Conservation (phyloP, 108 stramenopile genomes). For the Nitzschia sp. region DNA sequence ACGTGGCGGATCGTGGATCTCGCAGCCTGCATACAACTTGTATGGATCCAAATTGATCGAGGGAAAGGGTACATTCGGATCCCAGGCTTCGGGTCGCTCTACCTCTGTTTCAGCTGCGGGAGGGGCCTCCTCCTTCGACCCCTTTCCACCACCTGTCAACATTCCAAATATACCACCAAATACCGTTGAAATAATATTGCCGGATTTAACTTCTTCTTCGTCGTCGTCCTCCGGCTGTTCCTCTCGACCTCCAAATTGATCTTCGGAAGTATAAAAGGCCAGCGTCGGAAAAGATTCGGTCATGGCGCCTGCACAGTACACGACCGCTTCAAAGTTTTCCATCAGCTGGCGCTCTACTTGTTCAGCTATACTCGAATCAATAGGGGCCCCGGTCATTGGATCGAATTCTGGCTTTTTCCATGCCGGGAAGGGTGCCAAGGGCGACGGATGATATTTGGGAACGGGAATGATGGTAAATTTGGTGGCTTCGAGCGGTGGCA, state of each 20-base stretch:
- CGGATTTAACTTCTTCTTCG: background rate
- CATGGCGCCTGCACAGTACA: slow-evolving; percentile 29
- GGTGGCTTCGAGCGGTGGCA: slow-evolving; percentile 22
- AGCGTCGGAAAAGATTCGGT: slow-evolving; percentile 44
- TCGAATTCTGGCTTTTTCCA: slow-evolving; percentile 31
- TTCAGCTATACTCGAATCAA: slow-evolving; percentile 12
- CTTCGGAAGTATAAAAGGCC: slow-evolving; percentile 58
- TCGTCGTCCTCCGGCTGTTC: slow-evolving; percentile 13
- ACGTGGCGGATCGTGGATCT: slow-evolving; percentile 75
- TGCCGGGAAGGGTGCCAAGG: slow-evolving; percentile 40
- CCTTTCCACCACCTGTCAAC: background rate
- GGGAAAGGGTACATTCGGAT: slow-evolving; percentile 46
- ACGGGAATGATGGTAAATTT: slow-evolving; percentile 35
- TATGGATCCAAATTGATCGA: slow-evolving; percentile 34
- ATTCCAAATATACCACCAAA: slow-evolving; percentile 33
- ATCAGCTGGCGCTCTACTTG: slow-evolving; percentile 3
- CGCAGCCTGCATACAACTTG: slow-evolving; percentile 38
- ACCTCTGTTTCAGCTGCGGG: background rate
- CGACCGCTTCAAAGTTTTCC: slow-evolving; percentile 42
- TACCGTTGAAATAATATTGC: slow-evolving; percentile 11
- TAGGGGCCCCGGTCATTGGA: slow-evolving; percentile 12
- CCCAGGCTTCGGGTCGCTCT: slow-evolving; percentile 17
- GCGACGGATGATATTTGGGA: slow-evolving; percentile 49
- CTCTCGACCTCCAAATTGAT: slow-evolving; percentile 37
- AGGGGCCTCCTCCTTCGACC: background rate